Evolutionary conservation across 768 basidiomycete species (phyloP).

Genomic region (Kwoniella europaea): DNA sequence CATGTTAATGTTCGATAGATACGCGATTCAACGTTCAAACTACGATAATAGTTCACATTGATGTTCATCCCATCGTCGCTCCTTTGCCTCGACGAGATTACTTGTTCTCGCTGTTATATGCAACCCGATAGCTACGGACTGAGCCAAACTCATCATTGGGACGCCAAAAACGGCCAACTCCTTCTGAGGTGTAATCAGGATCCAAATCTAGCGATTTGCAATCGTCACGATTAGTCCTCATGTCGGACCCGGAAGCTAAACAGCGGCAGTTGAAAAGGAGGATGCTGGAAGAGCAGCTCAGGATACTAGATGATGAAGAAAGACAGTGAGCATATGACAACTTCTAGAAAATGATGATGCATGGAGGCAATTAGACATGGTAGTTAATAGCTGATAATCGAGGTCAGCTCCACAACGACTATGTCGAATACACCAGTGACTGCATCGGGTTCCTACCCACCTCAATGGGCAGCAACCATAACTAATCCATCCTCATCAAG

Average conservation of each 20-base stretch:
- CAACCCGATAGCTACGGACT: too few species aligned
- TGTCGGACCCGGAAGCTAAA: slow-evolving; percentile 18
- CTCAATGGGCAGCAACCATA: slow-evolving; percentile 17
- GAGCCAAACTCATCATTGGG: too few species aligned
- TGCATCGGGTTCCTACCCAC: slow-evolving; percentile 13
- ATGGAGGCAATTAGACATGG: too few species aligned
- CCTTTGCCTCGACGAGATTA: too few species aligned
- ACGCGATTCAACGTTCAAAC: too few species aligned
- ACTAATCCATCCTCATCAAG: slow-evolving; percentile 3
- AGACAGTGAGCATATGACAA: slow-evolving; percentile 11
- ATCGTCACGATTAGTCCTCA: not conserved
- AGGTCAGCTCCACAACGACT: not conserved
- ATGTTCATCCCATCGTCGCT: too few species aligned
- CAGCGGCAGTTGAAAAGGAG: slow-evolving; percentile 19
- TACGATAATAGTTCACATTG: too few species aligned
- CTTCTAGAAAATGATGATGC: not conserved
- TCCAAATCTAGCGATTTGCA: not conserved
- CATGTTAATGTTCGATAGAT: too few species aligned
- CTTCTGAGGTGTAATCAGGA: too few species aligned
- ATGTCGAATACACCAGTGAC: slow-evolving; percentile 13
- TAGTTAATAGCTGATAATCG: not conserved
- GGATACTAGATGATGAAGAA: slow-evolving; percentile 40
- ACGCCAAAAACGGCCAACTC: too few species aligned
- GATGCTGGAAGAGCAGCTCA: slow-evolving; percentile 32
- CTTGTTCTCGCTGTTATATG: too few species aligned